Evolutionary conservation across 208 protist genomes (phyloP), one percentile per base, ranked within the genome.

Genomic region (Trypanosoma cruzi): DNA sequence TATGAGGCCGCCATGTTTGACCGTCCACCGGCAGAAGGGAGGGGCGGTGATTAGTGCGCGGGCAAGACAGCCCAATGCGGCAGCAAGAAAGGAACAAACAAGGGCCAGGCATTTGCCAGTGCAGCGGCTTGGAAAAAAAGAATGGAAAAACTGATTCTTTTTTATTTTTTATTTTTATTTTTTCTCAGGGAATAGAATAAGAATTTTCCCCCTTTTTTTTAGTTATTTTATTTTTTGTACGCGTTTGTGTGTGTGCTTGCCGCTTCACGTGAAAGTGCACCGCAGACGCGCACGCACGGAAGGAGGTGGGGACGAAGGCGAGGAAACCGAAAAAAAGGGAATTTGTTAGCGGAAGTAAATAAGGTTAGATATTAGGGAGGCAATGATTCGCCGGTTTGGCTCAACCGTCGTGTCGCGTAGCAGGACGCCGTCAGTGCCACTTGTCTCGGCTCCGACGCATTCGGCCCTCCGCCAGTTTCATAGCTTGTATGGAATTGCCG

Each of bases 401-500:
- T 59, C 68, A 48, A 69, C 57, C 52, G 74, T 34, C 28, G 63
- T 28, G 22, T 48, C 61, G 14, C 49, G 57, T 48, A 56, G 65
- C 52, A 46, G 14, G 0, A 44, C 48, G 3, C 44, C 56, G 40
- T 58, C 42, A 48, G 16, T n/a, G 37, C 13, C 34, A 14, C 18
- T 49, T 26, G 22, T 68, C 49, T 46, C 46, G 28, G 18, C 46
- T 46, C 20, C 34, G 18, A 48, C 32, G 28, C 13, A 4, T 31
- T 32, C 50, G 14, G 46, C 56, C 18, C 18, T 68, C 31, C 64
- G 77, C 11, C 61, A 66, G 44, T 92, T 95, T 49, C 83, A 90
- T 60, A 88, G 80, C 69, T 50, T 90, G 22, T 78, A 84, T 44
- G 64, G 77, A 49, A 36, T 95, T 50, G 68, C 88, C 18, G 82